These are phyloP conservation scores for Knoxia roxburghii DNA, from an alignment of 257 asterid genomes.

Conservation along the genomic window DNA sequence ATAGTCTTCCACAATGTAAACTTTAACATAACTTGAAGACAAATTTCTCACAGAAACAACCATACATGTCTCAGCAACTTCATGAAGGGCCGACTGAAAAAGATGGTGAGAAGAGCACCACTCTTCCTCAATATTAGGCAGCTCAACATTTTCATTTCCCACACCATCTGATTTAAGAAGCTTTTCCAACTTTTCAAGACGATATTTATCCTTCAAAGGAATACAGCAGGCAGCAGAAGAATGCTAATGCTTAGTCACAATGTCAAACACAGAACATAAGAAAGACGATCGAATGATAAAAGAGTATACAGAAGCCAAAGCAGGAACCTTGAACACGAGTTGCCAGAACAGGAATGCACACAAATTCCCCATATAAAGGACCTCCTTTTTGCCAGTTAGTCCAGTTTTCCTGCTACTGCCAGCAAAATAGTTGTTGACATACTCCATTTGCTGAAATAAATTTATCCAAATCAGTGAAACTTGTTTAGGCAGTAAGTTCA, in stretches of 20 bases:
- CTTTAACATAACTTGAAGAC: constrained; percentile 2
- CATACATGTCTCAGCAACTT: constrained; percentile 73
- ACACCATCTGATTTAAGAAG: constrained; percentile 36
- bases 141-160: constrained; percentile 25
- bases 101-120: constrained; percentile 89
- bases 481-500: constrained; percentile 9
- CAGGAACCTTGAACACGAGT: constrained; percentile 60
- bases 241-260: constrained; percentile 11
- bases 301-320: neutral
- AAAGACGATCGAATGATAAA: neutral
- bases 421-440: constrained; percentile 41
- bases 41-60: constrained; percentile 11
- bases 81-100: constrained; percentile 69
- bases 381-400: constrained; percentile 68
- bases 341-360: constrained; percentile 92
- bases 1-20: neutral
- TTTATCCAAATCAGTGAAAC: constrained; percentile 22
- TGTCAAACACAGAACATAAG: constrained; percentile 9
- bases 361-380: constrained; percentile 52
- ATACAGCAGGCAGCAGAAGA: constrained; percentile 16
- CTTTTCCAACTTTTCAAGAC: constrained; percentile 51
- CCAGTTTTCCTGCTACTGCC: constrained; percentile 44
- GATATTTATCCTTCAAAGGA: constrained; percentile 56
- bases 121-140: constrained; percentile 61
- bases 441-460: constrained; percentile 43